Percentiles rank a stretch among this genome's conserved stretches.
These are phyloP conservation scores for Warburgia ugandensis DNA, from an alignment of 164 flowering plant genomes.

Conservation along the genomic window DNA sequence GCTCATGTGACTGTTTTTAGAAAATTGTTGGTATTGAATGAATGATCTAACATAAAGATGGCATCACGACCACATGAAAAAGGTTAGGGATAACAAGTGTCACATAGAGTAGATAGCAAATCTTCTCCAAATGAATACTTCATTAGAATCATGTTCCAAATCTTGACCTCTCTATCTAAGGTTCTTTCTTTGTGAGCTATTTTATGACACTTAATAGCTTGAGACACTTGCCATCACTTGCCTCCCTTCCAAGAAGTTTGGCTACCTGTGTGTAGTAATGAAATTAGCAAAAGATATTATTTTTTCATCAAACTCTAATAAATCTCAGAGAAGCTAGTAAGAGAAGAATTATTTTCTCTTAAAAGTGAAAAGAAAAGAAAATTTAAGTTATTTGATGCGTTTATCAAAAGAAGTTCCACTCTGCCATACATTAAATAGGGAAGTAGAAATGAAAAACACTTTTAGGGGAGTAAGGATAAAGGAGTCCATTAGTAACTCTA, in stretches of 20 bases:
- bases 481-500: slow-evolving; percentile 88
- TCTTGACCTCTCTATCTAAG: slow-evolving; percentile 12
- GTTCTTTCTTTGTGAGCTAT: slow-evolving; percentile 24
- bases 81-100: not conserved
- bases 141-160: slow-evolving; percentile 10
- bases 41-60: not conserved
- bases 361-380: no score
- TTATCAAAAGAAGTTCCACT: slow-evolving; percentile 2
- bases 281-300: not conserved
- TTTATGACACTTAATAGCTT: slow-evolving; percentile 61
- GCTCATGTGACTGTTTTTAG: no score
- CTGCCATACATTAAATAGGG: slow-evolving; percentile 9
- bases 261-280: slow-evolving; percentile 30
- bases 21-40: no score
- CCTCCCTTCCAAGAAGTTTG: slow-evolving; percentile 84
- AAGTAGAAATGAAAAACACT: slow-evolving; percentile 28
- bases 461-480: slow-evolving; percentile 97
- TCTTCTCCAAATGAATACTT: slow-evolving; percentile 63
- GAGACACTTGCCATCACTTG: slow-evolving; percentile 70
- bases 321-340: not conserved
- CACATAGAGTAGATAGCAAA: no score
- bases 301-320: not conserved
- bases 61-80: not conserved
- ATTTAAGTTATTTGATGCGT: no score
- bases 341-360: not conserved